phyloP scores from a whole-genome alignment of 2,329 filamentous ascomycete genomes.

The Xylaria digitata region DNA sequence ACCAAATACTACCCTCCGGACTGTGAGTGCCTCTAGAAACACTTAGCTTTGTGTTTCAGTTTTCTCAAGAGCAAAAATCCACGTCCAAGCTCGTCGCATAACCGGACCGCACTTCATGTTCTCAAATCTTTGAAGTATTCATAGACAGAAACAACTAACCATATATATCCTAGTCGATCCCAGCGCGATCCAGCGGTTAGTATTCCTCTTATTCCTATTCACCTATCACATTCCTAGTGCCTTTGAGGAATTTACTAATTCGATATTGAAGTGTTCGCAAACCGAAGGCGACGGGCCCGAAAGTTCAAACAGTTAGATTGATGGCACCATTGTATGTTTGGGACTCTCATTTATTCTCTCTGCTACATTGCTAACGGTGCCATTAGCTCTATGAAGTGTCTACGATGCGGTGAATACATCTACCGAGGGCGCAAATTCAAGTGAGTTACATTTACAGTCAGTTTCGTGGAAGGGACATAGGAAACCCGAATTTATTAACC shows the following conservation, averaged over 20 bases:
- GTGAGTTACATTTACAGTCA: constrained; percentile 14
- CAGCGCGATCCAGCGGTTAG: constrained; percentile 73
- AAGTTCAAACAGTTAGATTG: constrained; percentile 85
- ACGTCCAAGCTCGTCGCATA: neutral
- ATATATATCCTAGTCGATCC: constrained; percentile 72
- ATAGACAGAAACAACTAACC: constrained; percentile 12
- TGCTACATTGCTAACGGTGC: constrained; percentile 4
- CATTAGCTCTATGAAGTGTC: constrained; percentile 53
- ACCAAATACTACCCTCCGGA: constrained; percentile 75
- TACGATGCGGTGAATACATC: constrained; percentile 75
- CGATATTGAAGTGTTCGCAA: constrained; percentile 60
- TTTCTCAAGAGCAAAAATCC: neutral
- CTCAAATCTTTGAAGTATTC: neutral
- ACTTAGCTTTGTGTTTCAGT: neutral
- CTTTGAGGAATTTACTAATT: constrained; percentile 5
- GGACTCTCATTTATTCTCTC: neutral
- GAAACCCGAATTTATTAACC: constrained; percentile 9
- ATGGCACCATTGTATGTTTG: constrained; percentile 78
- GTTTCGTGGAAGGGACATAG: neutral
- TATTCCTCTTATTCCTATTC: neutral
- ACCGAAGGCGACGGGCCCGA: constrained; percentile 79
- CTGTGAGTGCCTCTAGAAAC: constrained; percentile 54
- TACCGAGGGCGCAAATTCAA: constrained; percentile 97
- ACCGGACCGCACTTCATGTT: neutral
- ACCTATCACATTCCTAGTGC: neutral